A percentile compares a stretch with the other conserved stretches of the same genome.
Conservation (phyloP, 192 early-diverging fungal species). For the Backusella sp. region DNA sequence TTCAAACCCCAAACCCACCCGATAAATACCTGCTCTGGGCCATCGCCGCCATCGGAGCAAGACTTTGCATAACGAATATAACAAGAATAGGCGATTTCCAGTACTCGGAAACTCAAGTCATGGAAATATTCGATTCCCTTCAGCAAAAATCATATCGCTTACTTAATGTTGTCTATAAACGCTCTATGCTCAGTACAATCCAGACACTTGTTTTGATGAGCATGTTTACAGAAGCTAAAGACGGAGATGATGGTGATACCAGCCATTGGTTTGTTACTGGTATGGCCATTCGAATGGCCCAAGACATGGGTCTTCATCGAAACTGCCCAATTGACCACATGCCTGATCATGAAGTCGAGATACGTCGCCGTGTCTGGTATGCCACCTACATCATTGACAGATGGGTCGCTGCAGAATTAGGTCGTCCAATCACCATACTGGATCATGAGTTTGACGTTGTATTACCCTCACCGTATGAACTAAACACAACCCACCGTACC, state of each 20-base stretch:
- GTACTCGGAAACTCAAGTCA: neutral
- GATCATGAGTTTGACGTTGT: slow-evolving; percentile 42
- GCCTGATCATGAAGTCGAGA: slow-evolving; percentile 53
- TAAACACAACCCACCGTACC: neutral
- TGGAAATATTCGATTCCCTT: neutral
- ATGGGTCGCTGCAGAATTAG: slow-evolving; percentile 44
- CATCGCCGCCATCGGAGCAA: slow-evolving; percentile 15
- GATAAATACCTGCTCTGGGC: slow-evolving; percentile 28
- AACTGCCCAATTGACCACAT: slow-evolving; percentile 52
- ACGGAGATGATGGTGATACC: slow-evolving; percentile 15
- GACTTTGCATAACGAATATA: neutral
- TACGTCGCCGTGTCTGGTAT: slow-evolving; percentile 78
- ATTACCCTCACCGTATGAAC: slow-evolving; percentile 28
- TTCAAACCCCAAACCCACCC: slow-evolving; percentile 13
- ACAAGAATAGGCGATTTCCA: neutral
- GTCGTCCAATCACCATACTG: slow-evolving; percentile 41
- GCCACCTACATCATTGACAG: slow-evolving; percentile 66
- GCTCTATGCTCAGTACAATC: slow-evolving; percentile 54
- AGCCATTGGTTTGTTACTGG: slow-evolving; percentile 29
- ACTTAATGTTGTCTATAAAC: slow-evolving; percentile 57
- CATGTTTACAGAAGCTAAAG: slow-evolving; percentile 37
- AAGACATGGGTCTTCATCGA: slow-evolving; percentile 77
- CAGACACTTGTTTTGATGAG: slow-evolving; percentile 65
- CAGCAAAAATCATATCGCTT: slow-evolving; percentile 47
- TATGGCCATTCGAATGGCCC: slow-evolving; percentile 68